Base-by-base conservation (phyloP, 2,329 filamentous ascomycete species). In the Colletotrichum sp. region DNA sequence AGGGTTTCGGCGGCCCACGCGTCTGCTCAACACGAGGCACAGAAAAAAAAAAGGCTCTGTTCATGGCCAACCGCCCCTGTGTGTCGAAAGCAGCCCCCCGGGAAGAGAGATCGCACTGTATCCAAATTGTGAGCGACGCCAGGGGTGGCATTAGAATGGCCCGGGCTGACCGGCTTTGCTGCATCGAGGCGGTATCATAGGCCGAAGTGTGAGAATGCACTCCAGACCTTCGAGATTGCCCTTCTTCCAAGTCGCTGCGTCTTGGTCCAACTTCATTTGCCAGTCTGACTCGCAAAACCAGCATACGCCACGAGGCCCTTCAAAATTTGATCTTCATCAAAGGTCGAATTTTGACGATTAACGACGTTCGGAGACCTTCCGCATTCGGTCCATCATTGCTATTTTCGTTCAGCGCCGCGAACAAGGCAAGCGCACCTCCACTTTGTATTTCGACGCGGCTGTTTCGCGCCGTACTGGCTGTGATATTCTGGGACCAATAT, bases 1-100 rank as follows among this genome's bases (percentile, higher is more conserved):
- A 69, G 69, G 73, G 73, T 72, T 69, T 19, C 36, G n/a, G 68
- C 63, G 63, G 73, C 49, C 73, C 73, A 75, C 72, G 69, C 69
- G 63, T 67, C 49, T 75, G 52, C 25, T 63, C 55, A 63, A 72
- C 73, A 73, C 70, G 70, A 73, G 73, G 70, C 72, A 57, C 63
- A 32, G 19, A 16, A 49, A 49, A 57, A 49, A 57, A 44, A 64
- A 57, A 59, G 39, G 36, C 69, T 63, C 69, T 72, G 57, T 67
- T 65, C 71, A 49, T 63, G 16, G 59, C 61, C 66, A 55, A 55
- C 34, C 67, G 32, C 27, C 36, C 36, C 57, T 63, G 57, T 69
- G 29, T 25, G 57, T 64, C 55, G 12, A 68, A 15, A 34, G 39
- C 39, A 55, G 52, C 15, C 34, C 39, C 25, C 19, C 49, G 32